Percentiles rank a stretch among this genome's conserved stretches.
Evolutionary conservation across 352 stramenopile genomes (phyloP).

Genomic region (Phytophthora quininea): DNA sequence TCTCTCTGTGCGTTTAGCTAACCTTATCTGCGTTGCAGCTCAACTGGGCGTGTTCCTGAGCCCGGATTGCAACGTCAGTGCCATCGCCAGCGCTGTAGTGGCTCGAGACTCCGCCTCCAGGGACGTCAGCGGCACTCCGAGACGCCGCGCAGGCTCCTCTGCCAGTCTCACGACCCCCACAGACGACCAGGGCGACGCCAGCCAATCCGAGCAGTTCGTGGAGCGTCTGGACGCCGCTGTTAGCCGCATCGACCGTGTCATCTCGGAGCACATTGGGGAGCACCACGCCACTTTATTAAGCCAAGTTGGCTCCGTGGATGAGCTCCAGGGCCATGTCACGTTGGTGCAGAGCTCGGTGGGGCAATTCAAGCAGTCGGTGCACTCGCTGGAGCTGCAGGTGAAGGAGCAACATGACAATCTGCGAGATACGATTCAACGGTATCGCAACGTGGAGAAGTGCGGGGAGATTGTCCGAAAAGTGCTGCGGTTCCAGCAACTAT

Average conservation of each 20-base stretch:
- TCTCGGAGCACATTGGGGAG: constrained; percentile 79
- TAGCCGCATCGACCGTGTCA: constrained; percentile 75
- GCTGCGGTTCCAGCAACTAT: constrained; percentile 81
- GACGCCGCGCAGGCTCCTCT: constrained; percentile 20
- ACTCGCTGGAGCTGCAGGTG: constrained; percentile 65
- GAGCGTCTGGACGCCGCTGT: constrained; percentile 69
- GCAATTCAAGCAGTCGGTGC: constrained; percentile 67
- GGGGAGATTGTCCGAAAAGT: constrained; percentile 73
- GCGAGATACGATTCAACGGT: constrained; percentile 67
- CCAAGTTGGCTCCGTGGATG: constrained; percentile 82
- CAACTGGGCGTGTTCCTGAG: constrained; percentile 78
- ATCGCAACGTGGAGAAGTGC: constrained; percentile 82
- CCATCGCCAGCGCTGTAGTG: constrained; percentile 80
- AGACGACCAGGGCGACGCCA: constrained; percentile 32
- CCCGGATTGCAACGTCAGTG: constrained; percentile 75
- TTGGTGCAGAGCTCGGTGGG: constrained; percentile 62
- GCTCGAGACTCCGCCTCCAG: constrained; percentile 59
- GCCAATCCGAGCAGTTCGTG: constrained; percentile 80
- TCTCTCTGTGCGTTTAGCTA: not conserved
- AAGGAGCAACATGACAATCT: constrained; percentile 63
- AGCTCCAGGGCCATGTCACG: constrained; percentile 65
- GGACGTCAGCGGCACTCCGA: constrained; percentile 26
- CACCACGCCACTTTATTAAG: constrained; percentile 73
- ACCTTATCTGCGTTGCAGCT: constrained; percentile 37
- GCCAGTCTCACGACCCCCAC: constrained; percentile 17